Conservation (phyloP, 2,329 filamentous ascomycete species). For the Cladophialophora chaetospira region DNA sequence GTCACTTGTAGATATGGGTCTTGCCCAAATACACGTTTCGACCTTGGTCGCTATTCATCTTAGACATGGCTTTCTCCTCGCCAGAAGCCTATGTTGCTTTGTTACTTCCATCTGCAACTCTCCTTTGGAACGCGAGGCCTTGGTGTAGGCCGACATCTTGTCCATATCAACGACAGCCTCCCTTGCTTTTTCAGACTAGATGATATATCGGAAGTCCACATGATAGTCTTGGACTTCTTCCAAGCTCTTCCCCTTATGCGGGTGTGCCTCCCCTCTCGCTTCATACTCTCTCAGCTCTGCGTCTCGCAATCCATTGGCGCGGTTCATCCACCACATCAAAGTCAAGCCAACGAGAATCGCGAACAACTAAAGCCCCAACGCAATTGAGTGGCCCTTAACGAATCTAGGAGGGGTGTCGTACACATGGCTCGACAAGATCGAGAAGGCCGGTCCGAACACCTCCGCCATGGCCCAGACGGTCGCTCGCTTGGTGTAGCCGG, state of each 20-base stretch:
- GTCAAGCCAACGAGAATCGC: not conserved
- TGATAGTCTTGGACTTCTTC: conserved; percentile 3
- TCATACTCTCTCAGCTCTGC: not conserved
- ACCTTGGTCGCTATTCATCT: too few relatives aligned
- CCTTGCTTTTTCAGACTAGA: too few relatives aligned
- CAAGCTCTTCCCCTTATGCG: not conserved
- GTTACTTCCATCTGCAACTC: too few relatives aligned
- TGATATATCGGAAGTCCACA: not conserved
- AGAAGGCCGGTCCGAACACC: conserved; percentile 10
- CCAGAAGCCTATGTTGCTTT: too few relatives aligned
- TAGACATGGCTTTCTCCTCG: too few relatives aligned
- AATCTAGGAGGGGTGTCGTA: conserved; percentile 17
- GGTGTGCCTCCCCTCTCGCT: not conserved
- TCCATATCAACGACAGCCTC: too few relatives aligned
- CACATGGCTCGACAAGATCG: conserved; percentile 16
- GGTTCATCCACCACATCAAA: not conserved
- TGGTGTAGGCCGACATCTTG: too few relatives aligned
- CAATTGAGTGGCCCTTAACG: conserved; percentile 17
- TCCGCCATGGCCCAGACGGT: conserved; percentile 12
- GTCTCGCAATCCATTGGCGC: not conserved
- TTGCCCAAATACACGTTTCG: too few relatives aligned
- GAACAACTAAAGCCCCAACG: conserved; percentile 5
- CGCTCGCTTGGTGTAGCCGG: conserved; percentile 19
- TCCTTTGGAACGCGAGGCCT: too few relatives aligned
- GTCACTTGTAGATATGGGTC: too few relatives aligned